phyloP scores from a whole-genome alignment of 805 yeast species.

The Starmerella gropengiesseri region DNA sequence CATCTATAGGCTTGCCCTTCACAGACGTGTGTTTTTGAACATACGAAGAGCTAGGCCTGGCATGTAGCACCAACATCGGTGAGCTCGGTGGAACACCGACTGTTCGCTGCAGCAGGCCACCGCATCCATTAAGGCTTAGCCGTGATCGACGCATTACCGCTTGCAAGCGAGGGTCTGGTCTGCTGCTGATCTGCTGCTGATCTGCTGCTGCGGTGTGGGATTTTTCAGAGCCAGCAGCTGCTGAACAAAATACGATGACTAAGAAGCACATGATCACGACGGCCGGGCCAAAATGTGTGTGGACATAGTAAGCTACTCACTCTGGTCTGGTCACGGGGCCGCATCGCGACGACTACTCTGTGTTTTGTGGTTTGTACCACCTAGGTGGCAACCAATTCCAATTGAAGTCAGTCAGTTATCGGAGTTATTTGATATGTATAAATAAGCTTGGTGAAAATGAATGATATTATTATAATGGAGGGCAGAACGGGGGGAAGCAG shows the following conservation, averaged over 20 bases:
- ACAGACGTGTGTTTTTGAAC: conserved; percentile 20
- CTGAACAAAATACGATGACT: no score
- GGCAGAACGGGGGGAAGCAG: no score
- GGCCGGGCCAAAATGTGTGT: no score
- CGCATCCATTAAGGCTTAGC: not conserved
- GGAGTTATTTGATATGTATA: not conserved
- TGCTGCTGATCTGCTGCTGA: conserved; percentile 1
- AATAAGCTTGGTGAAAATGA: not conserved
- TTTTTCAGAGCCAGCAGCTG: no score
- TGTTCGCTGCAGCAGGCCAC: conserved; percentile 1
- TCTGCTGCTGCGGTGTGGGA: no score
- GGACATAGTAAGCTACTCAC: no score
- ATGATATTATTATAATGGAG: not conserved
- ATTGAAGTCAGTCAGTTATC: no score
- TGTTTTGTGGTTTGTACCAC: no score
- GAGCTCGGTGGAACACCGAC: not conserved
- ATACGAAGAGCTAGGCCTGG: conserved; percentile 11
- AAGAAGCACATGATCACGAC: no score
- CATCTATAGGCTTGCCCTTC: conserved; percentile 32
- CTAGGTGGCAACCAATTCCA: no score
- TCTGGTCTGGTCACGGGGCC: no score
- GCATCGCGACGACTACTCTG: no score
- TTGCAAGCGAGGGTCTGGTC: not conserved
- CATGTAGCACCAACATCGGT: not conserved
- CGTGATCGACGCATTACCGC: conserved; percentile 7